Percentiles rank a stretch among this genome's conserved stretches.
phyloP scores from a whole-genome alignment of 805 yeast genomes.

The Lachancea meyersii region DNA sequence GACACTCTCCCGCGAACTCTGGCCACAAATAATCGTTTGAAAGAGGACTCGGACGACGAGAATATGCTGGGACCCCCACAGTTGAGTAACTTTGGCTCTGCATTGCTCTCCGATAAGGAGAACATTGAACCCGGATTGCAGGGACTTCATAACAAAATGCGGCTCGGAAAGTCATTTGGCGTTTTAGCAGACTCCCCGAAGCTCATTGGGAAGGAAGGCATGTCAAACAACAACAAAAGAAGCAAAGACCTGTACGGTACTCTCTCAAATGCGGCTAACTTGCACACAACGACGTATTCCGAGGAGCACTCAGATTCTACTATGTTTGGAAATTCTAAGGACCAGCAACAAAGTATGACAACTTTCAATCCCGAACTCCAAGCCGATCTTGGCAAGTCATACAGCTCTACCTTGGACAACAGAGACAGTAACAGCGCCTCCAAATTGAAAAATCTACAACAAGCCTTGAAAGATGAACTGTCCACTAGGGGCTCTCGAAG shows the following conservation, averaged over 20 bases:
- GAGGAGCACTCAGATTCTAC: conserved; percentile 21
- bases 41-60: conserved; percentile 24
- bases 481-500: conserved; percentile 23
- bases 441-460: conserved; percentile 22
- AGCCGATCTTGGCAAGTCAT: conserved; percentile 4
- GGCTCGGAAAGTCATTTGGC: background rate
- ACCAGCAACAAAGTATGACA: conserved; percentile 24
- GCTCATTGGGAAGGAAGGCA: background rate
- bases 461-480: conserved; percentile 24
- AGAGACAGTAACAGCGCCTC: conserved; percentile 10
- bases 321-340: conserved; percentile 18
- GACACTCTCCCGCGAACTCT: conserved; percentile 2
- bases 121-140: conserved; percentile 6
- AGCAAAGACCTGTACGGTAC: conserved; percentile 2
- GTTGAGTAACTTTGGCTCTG: conserved; percentile 31
- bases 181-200: background rate
- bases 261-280: background rate
- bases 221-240: conserved; percentile 1
- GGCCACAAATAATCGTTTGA: background rate
- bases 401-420: conserved; percentile 9
- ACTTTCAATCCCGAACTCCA: conserved; percentile 17
- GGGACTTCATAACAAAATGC: background rate
- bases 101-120: conserved; percentile 20
- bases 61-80: conserved; percentile 25
- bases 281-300: conserved; percentile 6